Percentiles rank a stretch among this genome's conserved stretches.
These are phyloP conservation scores for Huntiella savannae DNA, from an alignment of 2,329 filamentous ascomycete species.

Conservation along the genomic window DNA sequence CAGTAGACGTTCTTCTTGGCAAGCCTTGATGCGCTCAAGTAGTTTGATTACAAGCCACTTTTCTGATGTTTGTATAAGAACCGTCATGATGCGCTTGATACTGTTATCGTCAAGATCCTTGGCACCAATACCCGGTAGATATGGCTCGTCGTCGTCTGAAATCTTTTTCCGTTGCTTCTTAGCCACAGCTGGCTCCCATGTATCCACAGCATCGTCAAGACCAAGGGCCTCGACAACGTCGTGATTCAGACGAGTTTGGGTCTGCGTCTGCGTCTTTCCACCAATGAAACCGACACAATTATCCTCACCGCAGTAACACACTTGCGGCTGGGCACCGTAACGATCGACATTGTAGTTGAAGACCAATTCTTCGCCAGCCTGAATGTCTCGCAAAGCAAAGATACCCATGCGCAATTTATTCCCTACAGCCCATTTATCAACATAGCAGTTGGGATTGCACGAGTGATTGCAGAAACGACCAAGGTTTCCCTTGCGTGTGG, in stretches of 20 bases:
- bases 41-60: conserved; percentile 98
- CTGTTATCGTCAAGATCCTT: conserved; percentile 63
- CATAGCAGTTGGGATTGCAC: conserved; percentile 96
- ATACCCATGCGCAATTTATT: conserved; percentile 98
- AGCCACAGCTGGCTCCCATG: conserved; percentile 76
- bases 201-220: conserved; percentile 67
- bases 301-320: conserved; percentile 84
- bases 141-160: conserved; percentile 83
- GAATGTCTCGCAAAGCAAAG: conserved; percentile 71
- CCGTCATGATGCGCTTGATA: conserved; percentile 87
- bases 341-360: conserved; percentile 99
- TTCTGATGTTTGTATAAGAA: conserved; percentile 93
- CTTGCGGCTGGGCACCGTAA: conserved; percentile 90
- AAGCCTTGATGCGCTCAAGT: conserved; percentile 69
- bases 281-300: conserved; percentile 96
- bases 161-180: conserved; percentile 91
- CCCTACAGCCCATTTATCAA: conserved; percentile 98
- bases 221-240: conserved; percentile 87
- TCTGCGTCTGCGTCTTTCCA: conserved; percentile 92
- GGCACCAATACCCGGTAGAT: conserved; percentile 73
- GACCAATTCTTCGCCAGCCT: conserved; percentile 80
- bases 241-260: conserved; percentile 75
- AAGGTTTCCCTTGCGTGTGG: conserved; percentile 88
- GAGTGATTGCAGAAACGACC: conserved; percentile 98
- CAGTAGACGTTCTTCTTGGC: conserved; percentile 69